Evolutionary conservation across 1,284 basidiomycete genomes (phyloP).

Genomic region (Pascua guehoae): DNA sequence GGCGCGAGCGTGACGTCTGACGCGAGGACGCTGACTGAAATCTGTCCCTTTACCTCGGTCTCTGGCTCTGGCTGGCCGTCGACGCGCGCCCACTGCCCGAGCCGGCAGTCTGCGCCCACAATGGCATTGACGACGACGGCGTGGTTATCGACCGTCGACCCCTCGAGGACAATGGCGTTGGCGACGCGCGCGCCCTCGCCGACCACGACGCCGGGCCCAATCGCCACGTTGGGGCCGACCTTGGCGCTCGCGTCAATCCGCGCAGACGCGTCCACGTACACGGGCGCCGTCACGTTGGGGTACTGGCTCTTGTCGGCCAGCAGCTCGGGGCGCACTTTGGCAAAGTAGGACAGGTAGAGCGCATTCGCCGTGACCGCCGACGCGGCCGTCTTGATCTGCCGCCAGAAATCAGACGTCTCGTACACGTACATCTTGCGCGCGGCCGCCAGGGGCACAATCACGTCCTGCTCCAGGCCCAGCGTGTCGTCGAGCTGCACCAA

Average conservation of each 20-base stretch:
- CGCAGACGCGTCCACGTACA: constrained; percentile 52
- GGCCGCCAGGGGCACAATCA: constrained; percentile 53
- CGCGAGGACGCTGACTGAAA: constrained; percentile 52
- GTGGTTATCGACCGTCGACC: constrained; percentile 50
- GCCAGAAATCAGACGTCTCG: constrained; percentile 53
- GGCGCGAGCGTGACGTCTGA: constrained; percentile 50
- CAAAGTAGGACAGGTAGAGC: constrained; percentile 48
- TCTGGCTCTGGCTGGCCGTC: constrained; percentile 50
- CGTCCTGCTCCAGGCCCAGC: constrained; percentile 55
- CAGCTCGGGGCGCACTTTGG: constrained; percentile 36
- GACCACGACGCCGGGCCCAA: constrained; percentile 50
- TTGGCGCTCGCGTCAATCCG: constrained; percentile 50
- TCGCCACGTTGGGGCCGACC: constrained; percentile 53
- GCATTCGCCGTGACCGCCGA: constrained; percentile 54
- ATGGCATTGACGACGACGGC: constrained; percentile 52
- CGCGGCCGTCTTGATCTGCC: constrained; percentile 56
- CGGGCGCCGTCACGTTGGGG: constrained; percentile 49
- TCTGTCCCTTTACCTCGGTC: constrained; percentile 47
- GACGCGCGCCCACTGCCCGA: constrained; percentile 54
- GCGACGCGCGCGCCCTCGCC: constrained; percentile 52
- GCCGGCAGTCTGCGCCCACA: constrained; percentile 44
- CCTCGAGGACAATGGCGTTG: constrained; percentile 53
- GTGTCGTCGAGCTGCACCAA: constrained; percentile 52
- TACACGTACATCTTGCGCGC: constrained; percentile 53
- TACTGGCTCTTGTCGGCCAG: constrained; percentile 22